Evolutionary conservation across 768 basidiomycete species (phyloP).

Genomic region (Lentinus brumalis): DNA sequence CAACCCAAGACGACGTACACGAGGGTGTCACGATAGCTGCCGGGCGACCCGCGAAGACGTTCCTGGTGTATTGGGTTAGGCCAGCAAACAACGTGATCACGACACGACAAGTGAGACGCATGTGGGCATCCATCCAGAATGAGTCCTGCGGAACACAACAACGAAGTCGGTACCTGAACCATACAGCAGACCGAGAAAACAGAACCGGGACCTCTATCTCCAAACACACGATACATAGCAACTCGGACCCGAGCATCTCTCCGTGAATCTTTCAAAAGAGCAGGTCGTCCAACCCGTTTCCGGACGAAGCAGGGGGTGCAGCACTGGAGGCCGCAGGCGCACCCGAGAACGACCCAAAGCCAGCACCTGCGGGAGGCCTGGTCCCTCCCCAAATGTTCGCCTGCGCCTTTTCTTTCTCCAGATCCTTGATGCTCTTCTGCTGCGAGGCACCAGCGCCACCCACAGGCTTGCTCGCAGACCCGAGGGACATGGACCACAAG

Average conservation of each 20-base stretch:
- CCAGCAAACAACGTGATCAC: neutral
- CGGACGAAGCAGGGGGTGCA: slow-evolving; percentile 22
- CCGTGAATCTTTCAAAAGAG: slow-evolving; percentile 33
- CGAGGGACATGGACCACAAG: slow-evolving; percentile 83
- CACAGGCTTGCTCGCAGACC: slow-evolving; percentile 43
- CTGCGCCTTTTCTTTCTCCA: slow-evolving; percentile 85
- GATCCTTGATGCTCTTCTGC: slow-evolving; percentile 79
- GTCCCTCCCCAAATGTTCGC: slow-evolving; percentile 75
- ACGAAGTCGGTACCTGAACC: slow-evolving; percentile 6
- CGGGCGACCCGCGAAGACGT: no score
- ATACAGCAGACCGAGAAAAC: neutral
- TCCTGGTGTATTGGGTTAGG: no score
- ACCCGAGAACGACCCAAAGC: slow-evolving; percentile 32
- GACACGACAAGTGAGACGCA: neutral
- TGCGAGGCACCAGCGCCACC: slow-evolving; percentile 2
- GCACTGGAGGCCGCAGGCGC: slow-evolving; percentile 21
- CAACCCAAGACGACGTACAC: neutral
- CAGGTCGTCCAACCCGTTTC: slow-evolving; percentile 41
- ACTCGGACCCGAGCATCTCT: no score
- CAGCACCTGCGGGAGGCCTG: slow-evolving; percentile 27
- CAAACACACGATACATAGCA: slow-evolving; percentile 2
- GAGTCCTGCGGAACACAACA: neutral
- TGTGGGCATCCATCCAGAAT: slow-evolving; percentile 3
- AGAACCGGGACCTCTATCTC: slow-evolving; percentile 18
- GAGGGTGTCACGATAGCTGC: neutral